Evolutionary conservation across 2,329 filamentous ascomycete species (phyloP).

Genomic region (Pleomassaria siparia): DNA sequence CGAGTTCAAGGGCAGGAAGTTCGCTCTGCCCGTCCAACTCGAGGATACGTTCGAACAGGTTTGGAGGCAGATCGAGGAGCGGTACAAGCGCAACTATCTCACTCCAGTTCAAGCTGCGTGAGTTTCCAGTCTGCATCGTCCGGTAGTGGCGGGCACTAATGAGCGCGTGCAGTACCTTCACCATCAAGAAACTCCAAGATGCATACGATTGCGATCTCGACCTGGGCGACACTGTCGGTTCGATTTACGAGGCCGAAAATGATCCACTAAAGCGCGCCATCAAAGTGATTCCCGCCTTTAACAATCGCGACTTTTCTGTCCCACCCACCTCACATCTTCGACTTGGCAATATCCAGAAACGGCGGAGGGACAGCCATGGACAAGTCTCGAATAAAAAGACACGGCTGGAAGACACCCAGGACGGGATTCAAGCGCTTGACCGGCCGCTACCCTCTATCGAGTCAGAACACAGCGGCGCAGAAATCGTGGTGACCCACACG

Average conservation of each 20-base stretch:
- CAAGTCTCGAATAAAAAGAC: constrained; percentile 24
- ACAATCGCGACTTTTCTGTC: constrained; percentile 36
- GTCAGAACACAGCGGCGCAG: constrained; percentile 15
- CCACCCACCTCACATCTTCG: constrained; percentile 33
- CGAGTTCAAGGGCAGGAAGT: constrained; percentile 38
- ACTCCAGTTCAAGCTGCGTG: constrained; percentile 20
- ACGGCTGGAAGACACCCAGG: constrained; percentile 18
- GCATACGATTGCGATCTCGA: constrained; percentile 40
- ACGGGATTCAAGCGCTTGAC: constrained; percentile 24
- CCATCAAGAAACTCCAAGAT: constrained; percentile 41
- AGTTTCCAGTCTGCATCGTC: constrained; percentile 7
- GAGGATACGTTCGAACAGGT: constrained; percentile 34
- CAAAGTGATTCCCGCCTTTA: constrained; percentile 31
- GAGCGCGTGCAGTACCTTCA: constrained; percentile 23
- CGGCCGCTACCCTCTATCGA: constrained; percentile 32
- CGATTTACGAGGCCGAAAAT: constrained; percentile 35
- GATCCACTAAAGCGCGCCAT: constrained; percentile 30
- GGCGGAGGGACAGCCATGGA: constrained; percentile 14
- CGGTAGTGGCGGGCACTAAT: constrained; percentile 4
- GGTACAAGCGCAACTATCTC: constrained; percentile 40
- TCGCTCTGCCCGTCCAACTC: constrained; percentile 30
- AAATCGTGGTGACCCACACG: not conserved
- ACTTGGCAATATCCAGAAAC: constrained; percentile 25
- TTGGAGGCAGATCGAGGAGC: constrained; percentile 33
- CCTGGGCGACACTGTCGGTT: constrained; percentile 36